Evolutionary conservation across 2,329 filamentous ascomycete species (phyloP).

Genomic region (Xenoacremonium recifei): DNA sequence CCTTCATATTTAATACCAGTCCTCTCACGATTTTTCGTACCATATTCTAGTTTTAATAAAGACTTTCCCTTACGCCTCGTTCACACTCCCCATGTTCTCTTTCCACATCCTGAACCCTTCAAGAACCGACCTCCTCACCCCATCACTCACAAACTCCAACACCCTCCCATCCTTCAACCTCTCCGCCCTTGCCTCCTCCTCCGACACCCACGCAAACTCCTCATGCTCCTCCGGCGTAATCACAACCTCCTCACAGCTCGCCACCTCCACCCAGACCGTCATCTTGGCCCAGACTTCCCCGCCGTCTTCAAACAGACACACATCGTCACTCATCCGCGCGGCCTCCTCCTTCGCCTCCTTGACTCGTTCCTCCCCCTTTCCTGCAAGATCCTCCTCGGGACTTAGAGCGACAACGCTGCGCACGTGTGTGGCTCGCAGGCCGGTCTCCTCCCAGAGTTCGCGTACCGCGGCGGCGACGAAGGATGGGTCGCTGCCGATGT

Average conservation of each 20-base stretch:
- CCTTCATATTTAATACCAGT: too few relatives aligned
- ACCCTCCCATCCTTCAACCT: slow-evolving; percentile 23
- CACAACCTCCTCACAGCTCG: slow-evolving; percentile 21
- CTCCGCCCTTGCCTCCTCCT: slow-evolving; percentile 31
- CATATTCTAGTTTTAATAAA: too few relatives aligned
- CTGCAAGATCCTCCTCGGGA: background rate
- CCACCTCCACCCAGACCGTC: slow-evolving; percentile 28
- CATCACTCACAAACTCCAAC: slow-evolving; percentile 32
- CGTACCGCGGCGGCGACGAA: slow-evolving; percentile 32
- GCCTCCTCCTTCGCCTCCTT: background rate
- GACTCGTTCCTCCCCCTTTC: background rate
- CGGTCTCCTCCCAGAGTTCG: slow-evolving; percentile 48
- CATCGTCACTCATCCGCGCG: slow-evolving; percentile 9
- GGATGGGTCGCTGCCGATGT: slow-evolving; percentile 16
- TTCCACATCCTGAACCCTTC: slow-evolving; percentile 31
- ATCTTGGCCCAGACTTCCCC: slow-evolving; percentile 29
- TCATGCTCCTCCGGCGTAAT: slow-evolving; percentile 37
- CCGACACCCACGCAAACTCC: slow-evolving; percentile 37
- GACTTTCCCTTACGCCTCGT: background rate
- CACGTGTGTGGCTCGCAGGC: slow-evolving; percentile 31
- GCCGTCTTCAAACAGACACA: slow-evolving; percentile 23
- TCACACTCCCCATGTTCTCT: slow-evolving; percentile 6
- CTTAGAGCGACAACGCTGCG: slow-evolving; percentile 17
- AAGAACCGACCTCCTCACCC: slow-evolving; percentile 29
- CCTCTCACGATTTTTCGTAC: too few relatives aligned